phyloP scores from a whole-genome alignment of 2,329 filamentous ascomycete genomes.

The Xylaria sp. region DNA sequence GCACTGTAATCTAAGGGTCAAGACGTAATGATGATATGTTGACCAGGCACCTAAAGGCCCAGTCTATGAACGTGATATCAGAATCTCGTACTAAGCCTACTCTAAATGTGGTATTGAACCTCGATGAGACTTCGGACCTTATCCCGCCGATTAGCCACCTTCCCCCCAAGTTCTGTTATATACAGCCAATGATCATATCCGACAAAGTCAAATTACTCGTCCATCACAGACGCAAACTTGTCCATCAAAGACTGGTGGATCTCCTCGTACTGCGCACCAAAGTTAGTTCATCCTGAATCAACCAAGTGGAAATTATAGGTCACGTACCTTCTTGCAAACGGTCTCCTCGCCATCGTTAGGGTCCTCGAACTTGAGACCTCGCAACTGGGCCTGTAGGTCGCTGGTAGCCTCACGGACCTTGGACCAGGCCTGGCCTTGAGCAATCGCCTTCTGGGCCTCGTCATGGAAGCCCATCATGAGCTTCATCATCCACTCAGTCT shows the following conservation, averaged over 20 bases:
- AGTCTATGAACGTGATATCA: neutral
- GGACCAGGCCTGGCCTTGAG: slow-evolving; percentile 87
- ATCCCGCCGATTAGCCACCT: slow-evolving; percentile 1
- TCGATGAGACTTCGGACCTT: slow-evolving; percentile 5
- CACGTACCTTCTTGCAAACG: slow-evolving; percentile 79
- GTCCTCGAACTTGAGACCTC: slow-evolving; percentile 96
- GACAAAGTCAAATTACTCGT: slow-evolving; percentile 69
- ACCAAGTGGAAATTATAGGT: neutral
- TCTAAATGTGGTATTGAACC: slow-evolving; percentile 23
- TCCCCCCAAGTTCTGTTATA: slow-evolving; percentile 6
- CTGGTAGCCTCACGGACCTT: slow-evolving; percentile 91
- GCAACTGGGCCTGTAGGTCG: slow-evolving; percentile 83
- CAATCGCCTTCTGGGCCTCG: slow-evolving; percentile 92
- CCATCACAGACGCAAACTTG: slow-evolving; percentile 94
- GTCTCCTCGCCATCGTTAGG: slow-evolving; percentile 82
- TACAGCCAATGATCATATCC: slow-evolving; percentile 13
- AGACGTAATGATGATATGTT: neutral
- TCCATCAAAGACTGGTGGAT: slow-evolving; percentile 92
- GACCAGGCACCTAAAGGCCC: neutral
- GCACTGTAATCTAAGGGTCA: neutral
- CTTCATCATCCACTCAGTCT: slow-evolving; percentile 99
- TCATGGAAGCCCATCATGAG: slow-evolving; percentile 98
- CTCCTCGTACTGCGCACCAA: slow-evolving; percentile 76
- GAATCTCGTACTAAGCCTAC: slow-evolving; percentile 11
- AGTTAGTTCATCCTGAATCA: slow-evolving; percentile 3